A percentile compares a stretch with the other conserved stretches of the same genome.
These are phyloP conservation scores for Blastobotrys terrestris DNA, from an alignment of 805 yeast genomes.

Conservation along the genomic window DNA sequence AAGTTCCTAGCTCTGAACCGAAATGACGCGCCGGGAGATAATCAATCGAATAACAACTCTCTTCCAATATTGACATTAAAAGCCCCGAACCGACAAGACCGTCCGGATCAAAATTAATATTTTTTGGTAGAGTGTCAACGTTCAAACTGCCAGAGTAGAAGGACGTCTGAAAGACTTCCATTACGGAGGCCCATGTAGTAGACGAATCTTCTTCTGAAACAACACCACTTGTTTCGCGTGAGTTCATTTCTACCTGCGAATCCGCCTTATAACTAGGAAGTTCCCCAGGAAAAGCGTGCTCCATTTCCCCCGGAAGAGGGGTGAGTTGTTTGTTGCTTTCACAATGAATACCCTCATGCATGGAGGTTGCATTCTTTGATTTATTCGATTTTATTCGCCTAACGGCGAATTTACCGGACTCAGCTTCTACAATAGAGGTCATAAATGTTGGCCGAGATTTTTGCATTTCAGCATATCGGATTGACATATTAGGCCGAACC, in stretches of 20 bases:
- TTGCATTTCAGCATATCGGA: not conserved
- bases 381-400: not conserved
- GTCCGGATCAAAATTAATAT: not conserved
- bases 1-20: not conserved
- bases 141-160: not conserved
- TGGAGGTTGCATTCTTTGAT: not conserved
- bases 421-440: not conserved
- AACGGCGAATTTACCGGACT: not conserved
- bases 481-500: not conserved
- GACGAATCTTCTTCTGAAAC: not conserved
- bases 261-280: not conserved
- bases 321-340: not conserved
- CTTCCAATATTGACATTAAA: not conserved
- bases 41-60: not conserved
- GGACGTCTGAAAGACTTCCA: not conserved
- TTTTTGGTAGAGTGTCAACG: not conserved
- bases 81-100: not conserved
- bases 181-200: not conserved
- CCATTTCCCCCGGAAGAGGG: not conserved
- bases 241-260: not conserved
- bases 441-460: not conserved
- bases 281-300: not conserved
- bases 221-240: too few relatives aligned
- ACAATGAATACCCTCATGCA: not conserved
- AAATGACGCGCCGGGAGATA: not conserved